Evolutionary conservation across 495 filamentous ascomycete species (phyloP).

Genomic region (Aspergillus affinis): DNA sequence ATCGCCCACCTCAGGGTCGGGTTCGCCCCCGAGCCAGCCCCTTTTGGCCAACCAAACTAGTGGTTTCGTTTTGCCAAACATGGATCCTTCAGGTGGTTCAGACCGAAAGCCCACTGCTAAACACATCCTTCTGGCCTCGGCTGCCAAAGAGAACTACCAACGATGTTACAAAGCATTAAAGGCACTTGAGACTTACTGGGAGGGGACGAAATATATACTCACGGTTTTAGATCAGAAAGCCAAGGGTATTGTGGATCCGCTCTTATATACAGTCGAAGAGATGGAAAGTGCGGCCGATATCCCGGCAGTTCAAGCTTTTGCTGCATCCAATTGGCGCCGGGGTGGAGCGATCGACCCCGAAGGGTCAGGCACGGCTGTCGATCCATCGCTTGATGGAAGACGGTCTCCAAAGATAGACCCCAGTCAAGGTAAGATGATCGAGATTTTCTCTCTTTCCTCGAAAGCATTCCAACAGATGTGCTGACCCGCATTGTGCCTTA

Average conservation of each 20-base stretch:
- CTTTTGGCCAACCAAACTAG: conserved; percentile 40
- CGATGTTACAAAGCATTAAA: conserved; percentile 78
- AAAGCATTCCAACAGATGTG: background rate
- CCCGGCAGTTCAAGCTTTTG: conserved; percentile 38
- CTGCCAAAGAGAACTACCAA: conserved; percentile 77
- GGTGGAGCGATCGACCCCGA: conserved; percentile 24
- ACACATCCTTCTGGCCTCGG: conserved; percentile 70
- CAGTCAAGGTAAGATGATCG: conserved; percentile 48
- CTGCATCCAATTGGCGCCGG: conserved; percentile 45
- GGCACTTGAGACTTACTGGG: conserved; percentile 76
- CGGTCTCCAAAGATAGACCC: conserved; percentile 49
- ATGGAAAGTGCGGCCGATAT: conserved; percentile 61
- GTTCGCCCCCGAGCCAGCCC: conserved; percentile 31
- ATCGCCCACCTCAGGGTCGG: conserved; percentile 34
- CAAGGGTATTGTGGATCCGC: conserved; percentile 77
- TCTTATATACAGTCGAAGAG: conserved; percentile 76
- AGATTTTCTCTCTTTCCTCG: background rate
- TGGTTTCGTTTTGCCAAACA: conserved; percentile 41
- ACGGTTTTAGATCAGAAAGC: conserved; percentile 84
- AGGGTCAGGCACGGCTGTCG: conserved; percentile 24
- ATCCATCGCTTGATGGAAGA: conserved; percentile 31
- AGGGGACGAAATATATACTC: conserved; percentile 81
- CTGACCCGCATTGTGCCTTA: conserved; percentile 30
- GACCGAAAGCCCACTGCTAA: conserved; percentile 57
- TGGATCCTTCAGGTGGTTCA: conserved; percentile 32